Base-by-base conservation (phyloP, 192 early-diverging fungal species). In the Coemansia sp. region DNA sequence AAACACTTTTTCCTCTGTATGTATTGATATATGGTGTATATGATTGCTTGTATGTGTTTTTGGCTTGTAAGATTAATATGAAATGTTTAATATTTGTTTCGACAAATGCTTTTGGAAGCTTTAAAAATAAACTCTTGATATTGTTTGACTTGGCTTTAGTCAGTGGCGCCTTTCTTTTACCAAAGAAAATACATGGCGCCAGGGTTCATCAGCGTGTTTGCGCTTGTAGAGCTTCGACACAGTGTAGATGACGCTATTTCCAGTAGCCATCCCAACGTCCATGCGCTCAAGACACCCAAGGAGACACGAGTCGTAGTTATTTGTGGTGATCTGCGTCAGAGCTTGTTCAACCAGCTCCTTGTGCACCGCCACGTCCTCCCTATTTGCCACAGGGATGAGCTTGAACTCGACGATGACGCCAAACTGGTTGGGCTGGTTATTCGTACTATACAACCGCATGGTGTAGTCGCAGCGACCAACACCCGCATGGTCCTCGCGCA, bases 381-480 rank as follows among this genome's bases (percentile, higher is more conserved):
- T 48, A 14, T 38, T 33, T 17, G 19, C 31, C 8, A 37, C 50
- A 2, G 33, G 48, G 34, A 62, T 62, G 3, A 53, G 60, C 7
- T 62, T 62, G n/a, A 62, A 62, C 37, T 62, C 60, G 50, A 62
- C 40, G 22, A 53, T 50, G 4, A 42, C 36, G 37, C 60, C 60
- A 53, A 62, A 62, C 60, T 62, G 60, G 13, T 62, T 62, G 22
- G 60, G 50, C 36, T 20, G 60, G 28, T 62, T 54, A 14, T 10
- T 53, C 2, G 47, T 33, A 50, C 48, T 62, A 40, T 54, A 68
- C 31, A 68, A 53, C 29, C 65, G 58, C 65, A 68, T 68, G 1
- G 59, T 50, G n/a, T 61, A 68, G 53, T 68, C 65, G 33, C 65
- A 68, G 28, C 29, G n/a, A 10, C 65, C 65, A 45, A 14, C 53